Conservation (phyloP, 371 early-diverging fungal species). For the Syncephalis plumigaleata region DNA sequence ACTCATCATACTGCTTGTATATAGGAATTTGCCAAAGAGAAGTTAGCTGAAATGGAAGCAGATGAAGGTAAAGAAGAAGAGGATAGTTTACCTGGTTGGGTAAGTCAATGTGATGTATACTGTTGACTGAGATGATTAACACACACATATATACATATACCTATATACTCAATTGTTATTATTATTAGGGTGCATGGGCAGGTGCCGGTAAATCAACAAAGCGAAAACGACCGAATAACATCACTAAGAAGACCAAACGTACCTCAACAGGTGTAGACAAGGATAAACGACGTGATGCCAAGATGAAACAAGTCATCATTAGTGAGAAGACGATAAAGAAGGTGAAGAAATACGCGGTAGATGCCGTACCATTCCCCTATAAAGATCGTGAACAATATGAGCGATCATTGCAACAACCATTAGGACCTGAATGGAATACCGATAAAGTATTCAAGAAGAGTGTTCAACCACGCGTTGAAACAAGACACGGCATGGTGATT, state of each 20-base stretch:
- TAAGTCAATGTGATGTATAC: no score
- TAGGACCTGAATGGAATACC: slow-evolving; percentile 95
- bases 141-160: neutral
- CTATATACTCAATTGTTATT: slow-evolving; percentile 10
- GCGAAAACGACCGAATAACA: slow-evolving; percentile 40
- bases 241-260: slow-evolving; percentile 33
- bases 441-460: slow-evolving; percentile 41
- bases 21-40: slow-evolving; percentile 77
- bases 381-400: slow-evolving; percentile 77
- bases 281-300: slow-evolving; percentile 57
- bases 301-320: slow-evolving; percentile 76
- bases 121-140: no score
- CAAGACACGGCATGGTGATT: slow-evolving; percentile 75
- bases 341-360: slow-evolving; percentile 53
- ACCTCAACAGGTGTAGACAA: slow-evolving; percentile 37
- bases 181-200: slow-evolving; percentile 52
- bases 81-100: slow-evolving; percentile 79
- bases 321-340: slow-evolving; percentile 71
- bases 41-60: slow-evolving; percentile 37
- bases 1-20: slow-evolving; percentile 3
- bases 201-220: slow-evolving; percentile 45
- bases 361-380: slow-evolving; percentile 70
- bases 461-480: slow-evolving; percentile 65
- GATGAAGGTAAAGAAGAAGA: slow-evolving; percentile 65
- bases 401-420: slow-evolving; percentile 55